Percentiles rank a stretch among this genome's conserved stretches.
Conservation (phyloP, 2,329 filamentous ascomycete genomes). For the Pseudogymnoascus verrucosus region DNA sequence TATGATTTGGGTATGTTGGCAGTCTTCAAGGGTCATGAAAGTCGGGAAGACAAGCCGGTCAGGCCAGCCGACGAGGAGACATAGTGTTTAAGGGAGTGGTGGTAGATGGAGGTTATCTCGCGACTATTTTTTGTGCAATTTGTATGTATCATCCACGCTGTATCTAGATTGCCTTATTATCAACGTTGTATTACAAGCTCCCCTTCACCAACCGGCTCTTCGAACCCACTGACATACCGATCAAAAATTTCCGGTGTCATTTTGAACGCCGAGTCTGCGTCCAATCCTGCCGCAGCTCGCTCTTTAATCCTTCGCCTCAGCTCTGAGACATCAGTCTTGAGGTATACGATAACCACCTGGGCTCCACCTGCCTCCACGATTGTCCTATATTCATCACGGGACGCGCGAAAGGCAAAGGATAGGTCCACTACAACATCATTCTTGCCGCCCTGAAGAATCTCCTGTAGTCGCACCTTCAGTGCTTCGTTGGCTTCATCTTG, state of each 20-base stretch:
- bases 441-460: neutral
- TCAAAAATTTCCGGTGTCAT: neutral
- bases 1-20: conserved; percentile 53
- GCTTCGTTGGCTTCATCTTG: neutral
- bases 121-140: neutral
- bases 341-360: neutral
- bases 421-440: neutral
- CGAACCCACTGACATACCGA: neutral
- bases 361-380: neutral
- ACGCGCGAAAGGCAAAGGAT: neutral
- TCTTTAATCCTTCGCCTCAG: neutral
- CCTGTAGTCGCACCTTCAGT: neutral
- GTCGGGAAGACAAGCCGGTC: conserved; percentile 18
- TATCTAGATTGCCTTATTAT: neutral
- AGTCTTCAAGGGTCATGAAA: conserved; percentile 35
- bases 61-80: conserved; percentile 16
- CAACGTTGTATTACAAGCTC: neutral
- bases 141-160: neutral
- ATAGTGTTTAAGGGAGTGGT: neutral
- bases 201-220: neutral
- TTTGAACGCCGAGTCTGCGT: neutral
- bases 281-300: neutral
- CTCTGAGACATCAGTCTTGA: neutral
- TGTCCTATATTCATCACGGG: neutral
- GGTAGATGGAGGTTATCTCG: neutral